Evolutionary conservation across 2,329 filamentous ascomycete genomes (phyloP), one percentile per base, ranked within the genome.

Genomic region (Tolypocladium inflatum): DNA sequence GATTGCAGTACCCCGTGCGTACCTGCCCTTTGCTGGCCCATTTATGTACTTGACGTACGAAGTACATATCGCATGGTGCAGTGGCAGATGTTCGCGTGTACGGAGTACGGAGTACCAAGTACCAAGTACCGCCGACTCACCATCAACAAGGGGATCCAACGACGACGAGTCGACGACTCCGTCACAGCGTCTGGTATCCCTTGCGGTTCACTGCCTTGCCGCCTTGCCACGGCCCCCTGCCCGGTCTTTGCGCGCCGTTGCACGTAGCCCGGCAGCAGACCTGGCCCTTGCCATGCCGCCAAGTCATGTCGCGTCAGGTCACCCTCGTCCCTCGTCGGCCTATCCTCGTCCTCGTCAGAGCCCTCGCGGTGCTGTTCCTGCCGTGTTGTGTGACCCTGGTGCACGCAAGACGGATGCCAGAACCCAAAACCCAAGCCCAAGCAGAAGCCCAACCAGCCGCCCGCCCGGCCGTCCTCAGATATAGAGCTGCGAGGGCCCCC

Each of bases 291-390:
- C 30, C 48, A n/a, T 13, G 30, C 8, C 30, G 59, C 64, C 56
- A 57, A 62, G 62, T 60, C 64, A 60, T 67, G 53, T 41, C 53
- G 33, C 26, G 53, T 41, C 53, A 41, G 23, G 53, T 39, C 53
- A 42, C n/a, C n/a, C n/a, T n/a, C n/a, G n/a, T 13, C 56, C 8
- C 17, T n/a, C 48, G 48, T 7, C 17, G 4, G 45, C 17, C 23
- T n/a, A 6, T 50, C 43, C 21, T 30, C 26, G 26, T 30, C 26
- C 26, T 48, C 43, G 43, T 48, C 43, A 26, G 23, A 26, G 43
- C 6, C 43, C 13, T 26, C 39, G 39, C 7, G 19, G n/a, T 10
- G 41, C 41, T 42, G 21, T 45, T 17, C 13, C 37, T 17, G 37
- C 15, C 37, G 13, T 38, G 43, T 26, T 50, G 45, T 48, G 43